A percentile compares a stretch with the other conserved stretches of the same genome.
Conservation (phyloP, 2,329 filamentous ascomycete genomes). For the Colletotrichum costaricense region DNA sequence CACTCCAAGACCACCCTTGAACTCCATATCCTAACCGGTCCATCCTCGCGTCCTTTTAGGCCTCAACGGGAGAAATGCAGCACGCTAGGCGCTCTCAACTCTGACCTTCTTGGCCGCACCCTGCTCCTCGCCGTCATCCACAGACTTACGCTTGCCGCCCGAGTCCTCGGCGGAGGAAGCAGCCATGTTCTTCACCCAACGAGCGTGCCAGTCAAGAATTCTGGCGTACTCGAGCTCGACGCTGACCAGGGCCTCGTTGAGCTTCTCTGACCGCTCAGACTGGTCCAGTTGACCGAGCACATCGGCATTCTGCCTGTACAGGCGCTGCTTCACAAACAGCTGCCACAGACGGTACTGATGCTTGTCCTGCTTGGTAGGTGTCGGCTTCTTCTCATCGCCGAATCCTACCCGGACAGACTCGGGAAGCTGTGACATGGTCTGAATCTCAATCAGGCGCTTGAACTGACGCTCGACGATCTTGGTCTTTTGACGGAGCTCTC, state of each 20-base stretch:
- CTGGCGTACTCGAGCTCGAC: slow-evolving; percentile 81
- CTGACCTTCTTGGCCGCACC: slow-evolving; percentile 58
- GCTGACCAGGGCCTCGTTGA: slow-evolving; percentile 74
- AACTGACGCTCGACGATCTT: slow-evolving; percentile 87
- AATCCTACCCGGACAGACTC: slow-evolving; percentile 65
- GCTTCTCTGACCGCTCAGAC: slow-evolving; percentile 75
- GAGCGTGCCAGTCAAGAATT: slow-evolving; percentile 63
- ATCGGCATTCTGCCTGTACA: slow-evolving; percentile 82
- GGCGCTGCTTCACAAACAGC: slow-evolving; percentile 79
- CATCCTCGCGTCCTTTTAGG: not conserved
- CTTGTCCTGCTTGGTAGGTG: slow-evolving; percentile 65
- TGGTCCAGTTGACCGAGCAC: slow-evolving; percentile 76
- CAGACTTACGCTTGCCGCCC: slow-evolving; percentile 59
- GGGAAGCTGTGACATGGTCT: slow-evolving; percentile 72
- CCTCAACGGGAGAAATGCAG: not conserved
- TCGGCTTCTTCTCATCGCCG: slow-evolving; percentile 52
- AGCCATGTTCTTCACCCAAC: slow-evolving; percentile 45
- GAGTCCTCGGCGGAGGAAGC: slow-evolving; percentile 27
- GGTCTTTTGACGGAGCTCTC: slow-evolving; percentile 66
- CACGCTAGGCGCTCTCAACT: slow-evolving; percentile 43
- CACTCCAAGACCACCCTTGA: slow-evolving; percentile 9
- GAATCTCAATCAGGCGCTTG: slow-evolving; percentile 79
- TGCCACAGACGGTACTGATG: slow-evolving; percentile 78
- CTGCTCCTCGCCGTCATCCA: slow-evolving; percentile 43
- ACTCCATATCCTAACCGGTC: slow-evolving; percentile 16